These are phyloP conservation scores for Salvia miltiorrhiza DNA, from an alignment of 257 asterid genomes.

Conservation along the genomic window DNA sequence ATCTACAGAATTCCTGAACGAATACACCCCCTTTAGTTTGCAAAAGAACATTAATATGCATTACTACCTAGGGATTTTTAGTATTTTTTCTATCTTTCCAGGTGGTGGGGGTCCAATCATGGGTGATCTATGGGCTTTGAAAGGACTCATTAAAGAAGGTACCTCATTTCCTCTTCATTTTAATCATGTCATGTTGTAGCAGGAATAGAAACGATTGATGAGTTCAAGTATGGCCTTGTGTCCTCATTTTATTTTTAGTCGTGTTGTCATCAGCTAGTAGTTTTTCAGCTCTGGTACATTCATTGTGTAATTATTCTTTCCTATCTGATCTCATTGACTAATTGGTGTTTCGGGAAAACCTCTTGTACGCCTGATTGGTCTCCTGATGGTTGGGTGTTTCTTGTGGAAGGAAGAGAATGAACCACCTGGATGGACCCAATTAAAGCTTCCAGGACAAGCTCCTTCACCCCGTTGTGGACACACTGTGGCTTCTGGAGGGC, in stretches of 20 bases:
- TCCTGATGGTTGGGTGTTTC: conserved; percentile 30
- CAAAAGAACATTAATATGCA: neutral
- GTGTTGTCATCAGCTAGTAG: conserved; percentile 7
- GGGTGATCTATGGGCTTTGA: conserved; percentile 98
- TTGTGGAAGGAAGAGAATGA: conserved; percentile 97
- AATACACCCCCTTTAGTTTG: too few species aligned
- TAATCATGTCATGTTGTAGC: conserved; percentile 1
- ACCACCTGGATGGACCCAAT: conserved; percentile 96
- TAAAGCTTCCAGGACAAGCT: conserved; percentile 99
- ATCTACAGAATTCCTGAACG: too few species aligned
- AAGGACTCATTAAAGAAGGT: conserved; percentile 96
- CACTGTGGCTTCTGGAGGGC: conserved; percentile 95
- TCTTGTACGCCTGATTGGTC: conserved; percentile 2
- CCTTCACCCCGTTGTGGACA: conserved; percentile 98
- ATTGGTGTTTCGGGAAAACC: neutral
- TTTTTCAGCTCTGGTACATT: neutral
- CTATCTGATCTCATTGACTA: conserved; percentile 2
- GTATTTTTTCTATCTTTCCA: conserved; percentile 27
- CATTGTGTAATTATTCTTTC: neutral
- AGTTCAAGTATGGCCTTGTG: neutral
- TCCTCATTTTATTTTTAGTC: neutral
- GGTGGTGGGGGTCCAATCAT: conserved; percentile 99
- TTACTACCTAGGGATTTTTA: conserved; percentile 4
- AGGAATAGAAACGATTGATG: neutral
- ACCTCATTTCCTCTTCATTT: conserved; percentile 14